Evolutionary conservation across 345 rosid genomes (phyloP), one percentile per base, ranked within the genome.

Genomic region (Camelina laxa): DNA sequence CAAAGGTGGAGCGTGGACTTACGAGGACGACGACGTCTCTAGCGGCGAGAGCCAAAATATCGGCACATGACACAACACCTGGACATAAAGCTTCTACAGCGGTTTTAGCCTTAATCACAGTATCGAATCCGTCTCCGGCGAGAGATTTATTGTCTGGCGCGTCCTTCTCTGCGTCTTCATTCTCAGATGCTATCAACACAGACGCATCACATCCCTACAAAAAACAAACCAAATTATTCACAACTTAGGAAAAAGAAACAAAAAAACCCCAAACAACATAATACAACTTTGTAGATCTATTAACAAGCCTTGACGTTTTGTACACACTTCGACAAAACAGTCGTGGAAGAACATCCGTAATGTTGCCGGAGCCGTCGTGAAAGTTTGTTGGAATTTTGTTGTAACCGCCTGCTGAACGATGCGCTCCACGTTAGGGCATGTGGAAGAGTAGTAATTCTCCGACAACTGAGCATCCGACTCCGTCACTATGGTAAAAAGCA

Each of bases 291-390:
- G 24, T 22, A 22, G 24, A 22, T 22, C 3, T 22, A 22, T 22
- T 22, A 22, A 22, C 60, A 53, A 69, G n/a, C n/a, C n/a, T n/a
- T n/a, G n/a, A n/a, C 14, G 50, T 42, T 36, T 62, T 62, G 15
- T 14, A 21, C 60, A 27, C 80, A 93, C 97, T 80, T 75, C 81
- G 41, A 91, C 83, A 42, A 95, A 91, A 82, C 99, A 95, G 60
- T 95, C 99, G 65, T 95, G 99, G 79, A 90, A 95, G 78, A 95
- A 91, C 39, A 95, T 77, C n/a, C 97, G 89, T 15, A 95, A 85
- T 11, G 97, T 90, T 11, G 86, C 92, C 6, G 99, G 99, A 47
- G 89, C 47, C 6, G 99, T 90, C n/a, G 78, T 20, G 78, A 75
- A 71, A 8, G 87, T 81, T 83, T 90, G 86, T 56, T 74, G 39